phyloP scores from a whole-genome alignment of 139 green algal genomes.

The Ettlia oleoabundans region DNA sequence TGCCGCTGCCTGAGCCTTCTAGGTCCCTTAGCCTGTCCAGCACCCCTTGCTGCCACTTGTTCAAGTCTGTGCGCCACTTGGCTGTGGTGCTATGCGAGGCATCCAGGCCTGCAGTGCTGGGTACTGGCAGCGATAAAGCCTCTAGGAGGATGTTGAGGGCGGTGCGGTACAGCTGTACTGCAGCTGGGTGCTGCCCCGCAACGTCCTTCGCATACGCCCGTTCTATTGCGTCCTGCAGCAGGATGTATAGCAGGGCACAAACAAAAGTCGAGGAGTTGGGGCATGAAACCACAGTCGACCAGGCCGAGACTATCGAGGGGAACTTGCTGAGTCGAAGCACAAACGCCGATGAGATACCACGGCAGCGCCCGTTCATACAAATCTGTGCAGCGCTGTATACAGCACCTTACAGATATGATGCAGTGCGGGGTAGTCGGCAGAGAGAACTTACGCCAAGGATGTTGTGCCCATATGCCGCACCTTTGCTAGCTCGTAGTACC shows the following conservation, averaged over 20 bases:
- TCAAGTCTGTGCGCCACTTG: constrained; percentile 57
- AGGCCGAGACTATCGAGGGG: too few relatives aligned
- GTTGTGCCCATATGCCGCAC: constrained; percentile 28
- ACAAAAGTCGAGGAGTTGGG: too few relatives aligned
- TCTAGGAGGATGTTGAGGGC: constrained; percentile 62
- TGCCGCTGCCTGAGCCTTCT: constrained; percentile 3
- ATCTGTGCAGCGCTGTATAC: too few relatives aligned
- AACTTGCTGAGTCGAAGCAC: too few relatives aligned
- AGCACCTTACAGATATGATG: too few relatives aligned
- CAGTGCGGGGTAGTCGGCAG: too few relatives aligned
- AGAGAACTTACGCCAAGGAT: too few relatives aligned
- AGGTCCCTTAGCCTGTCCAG: constrained; percentile 52
- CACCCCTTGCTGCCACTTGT: constrained; percentile 45
- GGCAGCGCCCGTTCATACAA: too few relatives aligned
- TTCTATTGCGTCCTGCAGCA: constrained; percentile 64
- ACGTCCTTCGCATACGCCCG: constrained; percentile 57
- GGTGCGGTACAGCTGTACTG: constrained; percentile 61
- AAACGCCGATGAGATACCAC: too few relatives aligned
- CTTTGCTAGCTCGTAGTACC: constrained; percentile 68
- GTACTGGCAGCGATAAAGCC: constrained; percentile 55
- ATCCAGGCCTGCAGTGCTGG: constrained; percentile 53
- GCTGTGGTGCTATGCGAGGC: constrained; percentile 52
- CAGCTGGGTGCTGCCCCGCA: constrained; percentile 30
- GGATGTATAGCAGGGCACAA: too few relatives aligned
- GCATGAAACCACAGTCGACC: too few relatives aligned